Percentiles rank a stretch among this genome's conserved stretches.
These are phyloP conservation scores for Xylariaceae sp. DNA, from an alignment of 2,329 filamentous ascomycete species.

Conservation along the genomic window DNA sequence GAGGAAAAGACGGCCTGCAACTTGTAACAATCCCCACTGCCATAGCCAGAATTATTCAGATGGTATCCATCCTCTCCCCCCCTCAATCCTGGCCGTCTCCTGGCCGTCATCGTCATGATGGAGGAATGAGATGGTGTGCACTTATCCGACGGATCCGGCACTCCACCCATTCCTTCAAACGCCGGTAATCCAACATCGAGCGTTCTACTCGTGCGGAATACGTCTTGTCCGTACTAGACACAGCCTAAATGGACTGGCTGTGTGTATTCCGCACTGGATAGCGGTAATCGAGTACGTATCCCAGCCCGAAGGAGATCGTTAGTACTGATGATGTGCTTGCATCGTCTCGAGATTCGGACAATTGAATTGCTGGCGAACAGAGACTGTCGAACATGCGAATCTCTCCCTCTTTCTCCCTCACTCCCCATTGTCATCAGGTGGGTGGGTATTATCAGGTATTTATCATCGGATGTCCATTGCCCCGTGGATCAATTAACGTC, in stretches of 20 bases:
- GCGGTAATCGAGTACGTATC: too few relatives aligned
- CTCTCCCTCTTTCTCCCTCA: background rate
- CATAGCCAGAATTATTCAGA: background rate
- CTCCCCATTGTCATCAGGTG: background rate
- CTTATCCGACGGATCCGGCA: constrained; percentile 1
- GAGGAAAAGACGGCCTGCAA: background rate
- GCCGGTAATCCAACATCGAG: background rate
- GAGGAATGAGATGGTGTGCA: background rate
- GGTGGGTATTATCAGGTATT: too few relatives aligned
- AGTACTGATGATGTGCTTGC: too few relatives aligned
- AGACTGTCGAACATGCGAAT: background rate
- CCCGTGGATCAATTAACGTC: too few relatives aligned
- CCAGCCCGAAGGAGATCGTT: too few relatives aligned
- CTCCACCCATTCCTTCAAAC: background rate
- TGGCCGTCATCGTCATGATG: background rate
- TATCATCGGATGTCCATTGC: background rate
- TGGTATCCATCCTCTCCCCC: too few relatives aligned
- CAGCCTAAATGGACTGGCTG: background rate
- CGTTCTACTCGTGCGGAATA: background rate
- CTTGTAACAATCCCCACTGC: background rate
- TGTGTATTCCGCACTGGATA: too few relatives aligned
- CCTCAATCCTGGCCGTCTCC: background rate
- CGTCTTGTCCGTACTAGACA: background rate
- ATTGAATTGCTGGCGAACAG: background rate
- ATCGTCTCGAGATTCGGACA: background rate